phyloP scores from a whole-genome alignment of 2,329 filamentous ascomycete genomes.

The Teratosphaeria zuluensis region DNA sequence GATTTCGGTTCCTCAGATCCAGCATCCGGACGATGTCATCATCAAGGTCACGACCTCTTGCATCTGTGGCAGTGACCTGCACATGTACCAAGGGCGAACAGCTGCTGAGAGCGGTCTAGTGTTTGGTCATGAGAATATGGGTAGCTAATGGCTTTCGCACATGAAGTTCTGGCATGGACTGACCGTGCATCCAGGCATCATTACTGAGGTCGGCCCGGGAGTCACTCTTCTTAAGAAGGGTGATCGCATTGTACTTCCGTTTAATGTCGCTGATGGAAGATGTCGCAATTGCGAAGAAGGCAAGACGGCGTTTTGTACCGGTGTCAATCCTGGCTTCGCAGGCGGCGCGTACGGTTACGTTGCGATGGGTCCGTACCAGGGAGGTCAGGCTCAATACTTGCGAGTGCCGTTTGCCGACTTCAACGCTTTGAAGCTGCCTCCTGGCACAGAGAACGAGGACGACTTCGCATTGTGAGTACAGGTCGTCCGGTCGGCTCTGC shows the following conservation, averaged over 20 bases:
- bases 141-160: neutral
- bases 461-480: slow-evolving; percentile 42
- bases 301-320: slow-evolving; percentile 56
- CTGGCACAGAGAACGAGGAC: slow-evolving; percentile 50
- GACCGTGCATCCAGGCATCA: slow-evolving; percentile 1
- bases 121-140: slow-evolving; percentile 44
- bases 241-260: slow-evolving; percentile 55
- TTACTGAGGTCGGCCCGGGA: slow-evolving; percentile 45
- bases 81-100: slow-evolving; percentile 58
- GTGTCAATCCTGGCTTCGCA: slow-evolving; percentile 50
- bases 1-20: slow-evolving; percentile 46
- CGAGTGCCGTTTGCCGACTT: slow-evolving; percentile 59
- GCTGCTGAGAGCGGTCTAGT: slow-evolving; percentile 53
- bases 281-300: slow-evolving; percentile 55
- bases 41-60: slow-evolving; percentile 56
- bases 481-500: neutral
- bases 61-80: slow-evolving; percentile 26
- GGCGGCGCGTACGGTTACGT: slow-evolving; percentile 54
- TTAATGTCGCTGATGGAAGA: slow-evolving; percentile 55
- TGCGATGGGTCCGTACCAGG: slow-evolving; percentile 22
- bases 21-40: slow-evolving; percentile 56
- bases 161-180: neutral
- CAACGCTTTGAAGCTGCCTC: slow-evolving; percentile 52
- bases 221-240: slow-evolving; percentile 54
- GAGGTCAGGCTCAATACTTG: slow-evolving; percentile 54